Base-by-base conservation (phyloP, 176 grass and related monocot species). In the Poa pratensis region DNA sequence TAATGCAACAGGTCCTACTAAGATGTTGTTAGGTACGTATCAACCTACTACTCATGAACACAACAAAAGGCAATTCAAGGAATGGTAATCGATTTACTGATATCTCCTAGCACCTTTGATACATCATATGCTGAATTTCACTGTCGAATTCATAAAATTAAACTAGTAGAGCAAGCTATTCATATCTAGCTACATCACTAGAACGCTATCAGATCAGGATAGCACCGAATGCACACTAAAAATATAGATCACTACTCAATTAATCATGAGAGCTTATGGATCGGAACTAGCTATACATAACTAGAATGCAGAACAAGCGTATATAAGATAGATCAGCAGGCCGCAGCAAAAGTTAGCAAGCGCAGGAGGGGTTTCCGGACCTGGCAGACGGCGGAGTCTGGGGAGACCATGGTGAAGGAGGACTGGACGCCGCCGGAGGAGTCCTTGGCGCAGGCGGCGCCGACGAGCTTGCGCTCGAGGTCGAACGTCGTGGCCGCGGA, bases 341-440 rank as follows among this genome's bases (percentile, higher is more conserved):
- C 11, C 19, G 0, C 26, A 23, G 19, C 20, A 24, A 3, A 39
- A 18, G 8, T 9, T 0, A 19, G 48, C 32, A 10, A 20, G 24
- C 8, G 24, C 23, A 9, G 63, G 45, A 3, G 35, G 50, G 12
- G 37, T 19, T 3, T 3, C 0, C 48, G 18, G 5, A 95, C 96
- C 96, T 98, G 96, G 87, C 93, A 98, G 73, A 98, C 89, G 9
- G 96, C 93, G 15, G 93, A 98, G 49, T 3, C 71, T 66, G 96
- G 96, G 9, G 87, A 67, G 85, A 98, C 91, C 85, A 98, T 85
- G 80, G 96, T 42, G 87, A 98, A 98, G 67, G 96, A 98, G 40
- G 93, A 93, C 81, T 98, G 93, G 28, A 98, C 87, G 26, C 93
- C 92, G 35, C 90, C 86, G 32, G 84, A 26, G 26, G 85, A 73